phyloP scores from a whole-genome alignment of 345 rosid genomes.

The Aethionema arabicum region DNA sequence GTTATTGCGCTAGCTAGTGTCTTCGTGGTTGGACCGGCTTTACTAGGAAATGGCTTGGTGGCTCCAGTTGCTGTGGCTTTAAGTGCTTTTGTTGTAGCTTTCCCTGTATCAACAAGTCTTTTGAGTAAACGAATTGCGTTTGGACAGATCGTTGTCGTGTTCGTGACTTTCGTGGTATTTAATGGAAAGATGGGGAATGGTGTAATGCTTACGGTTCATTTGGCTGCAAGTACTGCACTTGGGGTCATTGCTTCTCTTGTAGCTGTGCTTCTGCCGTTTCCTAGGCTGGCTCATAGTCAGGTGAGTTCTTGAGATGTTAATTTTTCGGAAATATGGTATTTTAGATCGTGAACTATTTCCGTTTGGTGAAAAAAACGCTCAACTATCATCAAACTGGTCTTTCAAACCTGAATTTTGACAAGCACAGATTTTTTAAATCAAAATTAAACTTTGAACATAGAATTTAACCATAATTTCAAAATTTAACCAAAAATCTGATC shows the following conservation, averaged over 20 bases:
- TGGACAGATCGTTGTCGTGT: slow-evolving; percentile 73
- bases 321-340: background rate
- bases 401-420: no score
- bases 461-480: no score
- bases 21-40: slow-evolving; percentile 46
- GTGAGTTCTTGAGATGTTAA: slow-evolving; percentile 29
- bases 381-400: no score
- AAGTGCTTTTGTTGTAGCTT: slow-evolving; percentile 59
- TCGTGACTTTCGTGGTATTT: slow-evolving; percentile 49
- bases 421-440: no score
- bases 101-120: slow-evolving; percentile 63
- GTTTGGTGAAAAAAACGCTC: no score
- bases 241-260: slow-evolving; percentile 72
- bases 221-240: slow-evolving; percentile 63
- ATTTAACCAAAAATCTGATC: no score
- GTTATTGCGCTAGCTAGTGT: slow-evolving; percentile 42
- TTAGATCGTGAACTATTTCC: no score
- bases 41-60: slow-evolving; percentile 41
- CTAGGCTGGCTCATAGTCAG: slow-evolving; percentile 63
- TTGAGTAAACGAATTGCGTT: slow-evolving; percentile 74
- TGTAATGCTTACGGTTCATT: slow-evolving; percentile 54
- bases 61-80: slow-evolving; percentile 58
- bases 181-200: slow-evolving; percentile 43
- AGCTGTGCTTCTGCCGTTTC: slow-evolving; percentile 70
- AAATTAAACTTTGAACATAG: no score